Evolutionary conservation across 1,139 yeast species (phyloP), one percentile per base, ranked within the genome.

Genomic region (Suzukiozyma palmioleophila): DNA sequence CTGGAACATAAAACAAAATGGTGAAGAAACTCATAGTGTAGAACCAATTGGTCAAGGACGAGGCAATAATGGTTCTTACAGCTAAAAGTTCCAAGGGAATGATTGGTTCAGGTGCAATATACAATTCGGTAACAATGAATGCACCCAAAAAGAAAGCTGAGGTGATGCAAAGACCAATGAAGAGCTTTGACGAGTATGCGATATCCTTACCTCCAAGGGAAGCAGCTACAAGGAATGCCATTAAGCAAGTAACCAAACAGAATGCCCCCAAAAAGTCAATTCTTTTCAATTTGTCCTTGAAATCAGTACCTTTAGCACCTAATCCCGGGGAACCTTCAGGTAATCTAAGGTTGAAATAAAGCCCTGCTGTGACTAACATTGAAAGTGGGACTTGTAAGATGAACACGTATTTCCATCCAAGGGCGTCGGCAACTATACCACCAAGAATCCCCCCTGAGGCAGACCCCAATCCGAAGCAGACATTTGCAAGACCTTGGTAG

Each of bases 351-450:
- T 52, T 64, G 12, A 54, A 39, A 47, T 57, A 62, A 15, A 70
- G 58, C 2, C 69, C 64, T 1, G 66, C 15, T 1, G 75, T 73
- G 12, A 84, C 81, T 3, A 62, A 13, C 3, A 76, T 35, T 3
- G 87, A 80, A 27, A 86, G 60, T 0, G 97, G 96, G 6, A 74
- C 71, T 50, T 76, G 81, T 24, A 73, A 47, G 18, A 70, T 56
- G 48, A 76, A 76, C 1, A 75, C 78, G 53, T 73, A 74, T 54
- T 88, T 74, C 97, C 97, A 89, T 26, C 95, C 95, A 47, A 79
- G 70, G n/a, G 60, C 54, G 42, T 81, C 86, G 16, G 90, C 76
- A 26, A 87, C 63, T 30, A 81, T 53, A 9, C 95, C 95, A 30
- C 96, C 81, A 18, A 76, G 46, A 13, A 73, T 57, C 6, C 80